These are phyloP conservation scores for Suhomyces guaymorum DNA, from an alignment of 1,139 yeast genomes.

Conservation along the genomic window DNA sequence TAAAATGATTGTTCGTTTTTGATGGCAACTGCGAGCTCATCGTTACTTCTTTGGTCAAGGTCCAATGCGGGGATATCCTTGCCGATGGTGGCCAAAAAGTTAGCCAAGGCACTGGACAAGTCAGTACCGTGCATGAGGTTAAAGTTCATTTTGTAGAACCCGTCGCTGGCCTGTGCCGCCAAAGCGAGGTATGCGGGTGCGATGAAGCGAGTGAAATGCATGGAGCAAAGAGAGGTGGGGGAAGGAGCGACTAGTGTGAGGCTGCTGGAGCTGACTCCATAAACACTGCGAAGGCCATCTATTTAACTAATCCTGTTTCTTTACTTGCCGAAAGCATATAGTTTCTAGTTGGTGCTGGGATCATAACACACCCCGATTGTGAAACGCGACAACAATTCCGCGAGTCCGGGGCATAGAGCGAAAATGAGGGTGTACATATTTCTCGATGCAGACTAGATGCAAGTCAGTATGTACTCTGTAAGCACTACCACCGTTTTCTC, in stretches of 20 bases:
- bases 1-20: slow-evolving; percentile 26
- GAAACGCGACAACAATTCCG: background rate
- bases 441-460: no score
- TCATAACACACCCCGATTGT: background rate
- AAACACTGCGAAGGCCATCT: background rate
- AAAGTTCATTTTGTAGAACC: slow-evolving; percentile 25
- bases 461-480: background rate
- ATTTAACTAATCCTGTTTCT: background rate
- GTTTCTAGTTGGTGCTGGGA: background rate
- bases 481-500: background rate
- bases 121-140: slow-evolving; percentile 22
- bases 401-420: no score
- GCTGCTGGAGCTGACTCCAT: background rate
- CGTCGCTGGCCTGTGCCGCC: slow-evolving; percentile 22
- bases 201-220: slow-evolving; percentile 19
- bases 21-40: slow-evolving; percentile 8
- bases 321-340: background rate
- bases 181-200: slow-evolving; percentile 12
- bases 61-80: slow-evolving; percentile 1
- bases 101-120: slow-evolving; percentile 17
- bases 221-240: slow-evolving; percentile 1
- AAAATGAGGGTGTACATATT: no score
- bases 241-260: slow-evolving; percentile 1
- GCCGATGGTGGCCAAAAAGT: slow-evolving; percentile 15
- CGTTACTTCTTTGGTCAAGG: background rate